Evolutionary conservation across 495 filamentous ascomycete genomes (phyloP), one percentile per base, ranked within the genome.

Genomic region (Daldinia vernicosa): DNA sequence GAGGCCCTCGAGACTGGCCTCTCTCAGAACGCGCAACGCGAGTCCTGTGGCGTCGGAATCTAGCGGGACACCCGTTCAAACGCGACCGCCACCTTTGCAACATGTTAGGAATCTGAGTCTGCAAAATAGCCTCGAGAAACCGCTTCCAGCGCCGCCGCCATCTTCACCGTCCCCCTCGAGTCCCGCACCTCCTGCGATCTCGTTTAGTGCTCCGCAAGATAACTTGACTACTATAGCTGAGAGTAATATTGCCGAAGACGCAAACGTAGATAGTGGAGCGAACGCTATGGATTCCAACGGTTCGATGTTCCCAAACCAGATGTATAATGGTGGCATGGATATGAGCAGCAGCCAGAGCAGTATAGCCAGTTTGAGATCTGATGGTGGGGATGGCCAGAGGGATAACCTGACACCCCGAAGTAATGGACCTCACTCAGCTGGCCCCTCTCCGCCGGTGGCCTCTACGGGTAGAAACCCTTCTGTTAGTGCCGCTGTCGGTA

Each of bases 211-310:
- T 4, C 2, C 40, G 2, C 56, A 58, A 45, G 51, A 63, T 33
- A 74, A 30, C 32, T 35, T 65, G 19, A 60, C 52, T 17, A 43
- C 76, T 9, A 74, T 82, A 40, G 17, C 78, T 45, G 78, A 80
- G 50, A 65, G 68, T 22, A 77, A 78, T 47, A 60, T 60, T 5
- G 27, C 56, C 50, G 67, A 78, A 47, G 61, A 68, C 17, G 22
- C 40, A 47, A 63, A 66, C 51, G 71, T 76, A 75, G 82, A 84
- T 15, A 83, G 76, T 74, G 78, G 85, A 60, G 82, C 84, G 24
- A 87, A 82, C 74, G 89, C 86, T 0, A 88, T 90, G 80, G 90
- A 92, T 67, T 89, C 89, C 24, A 79, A 79, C 32, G 83, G 75
- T 22, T 85, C 88, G n/a, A 78, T 78, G 17, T 84, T 81, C 9